Evolutionary conservation across 306 rosid genomes (phyloP), one percentile per base, ranked within the genome.

Genomic region (Begonia masoniana): DNA sequence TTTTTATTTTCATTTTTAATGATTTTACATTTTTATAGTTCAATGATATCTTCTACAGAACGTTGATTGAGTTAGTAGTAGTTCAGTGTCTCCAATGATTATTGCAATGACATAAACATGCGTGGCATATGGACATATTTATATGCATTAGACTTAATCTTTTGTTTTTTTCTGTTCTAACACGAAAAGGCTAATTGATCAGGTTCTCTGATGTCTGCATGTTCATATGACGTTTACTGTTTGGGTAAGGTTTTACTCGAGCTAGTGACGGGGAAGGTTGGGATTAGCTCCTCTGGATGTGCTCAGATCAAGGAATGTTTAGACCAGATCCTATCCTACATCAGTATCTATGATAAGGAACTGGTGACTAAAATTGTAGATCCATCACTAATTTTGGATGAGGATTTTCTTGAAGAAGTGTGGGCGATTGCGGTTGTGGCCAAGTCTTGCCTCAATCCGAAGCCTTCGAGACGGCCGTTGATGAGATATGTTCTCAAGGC

Each of bases 371-470:
- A 91, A 72, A 83, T 91, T 54, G 68, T 85, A 6, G 97, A 91
- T 62, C 96, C 97, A 4, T 71, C 85, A 47, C 51, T 91, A 67
- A 77, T 78, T 31, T 71, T 91, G 7, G 96, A 86, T 12, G 97
- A 91, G 62, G 97, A 91, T 74, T 69, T 91, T 61, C 57, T 91
- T 36, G 97, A 91, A 75, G 97, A 91, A 79, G 96, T 86, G 15
- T 86, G 97, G 97, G 96, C 96, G 46, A 79, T 91, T 76, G 92
- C 97, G 10, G 81, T 91, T 15, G 92, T 91, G 10, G 96, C 97
- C 19, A 82, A 76, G 79, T 86, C 97, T 16, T 91, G 97, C 74
- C 70, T 91, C 47, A 85, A 86, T 55, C 96, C 96, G 0, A 91
- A 81, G 62, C 86, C 94, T 57, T 71, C 92, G 9, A 85, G 82